A percentile compares a stretch with the other conserved stretches of the same genome.
These are phyloP conservation scores for Senna tora DNA, from an alignment of 306 rosid genomes.

Conservation along the genomic window DNA sequence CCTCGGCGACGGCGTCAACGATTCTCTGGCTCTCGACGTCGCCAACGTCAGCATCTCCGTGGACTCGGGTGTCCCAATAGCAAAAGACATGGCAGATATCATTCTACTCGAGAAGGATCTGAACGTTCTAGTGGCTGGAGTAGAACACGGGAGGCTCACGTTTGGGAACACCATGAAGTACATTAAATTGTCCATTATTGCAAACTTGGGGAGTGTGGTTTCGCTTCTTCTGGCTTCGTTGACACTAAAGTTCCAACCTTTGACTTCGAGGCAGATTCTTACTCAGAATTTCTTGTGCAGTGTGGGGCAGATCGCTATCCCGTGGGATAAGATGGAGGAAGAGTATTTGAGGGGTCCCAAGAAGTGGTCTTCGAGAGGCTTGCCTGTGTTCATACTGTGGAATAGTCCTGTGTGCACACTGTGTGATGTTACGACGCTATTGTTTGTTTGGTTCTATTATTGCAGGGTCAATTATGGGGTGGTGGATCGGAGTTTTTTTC, in stretches of 20 bases:
- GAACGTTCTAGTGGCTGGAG: constrained; percentile 80
- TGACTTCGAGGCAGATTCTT: constrained; percentile 72
- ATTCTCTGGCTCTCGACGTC: constrained; percentile 80
- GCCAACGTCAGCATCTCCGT: constrained; percentile 84
- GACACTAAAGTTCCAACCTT: constrained; percentile 62
- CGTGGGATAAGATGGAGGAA: constrained; percentile 75
- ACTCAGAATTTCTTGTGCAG: constrained; percentile 79
- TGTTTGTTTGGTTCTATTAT: constrained; percentile 67
- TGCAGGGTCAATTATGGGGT: too few relatives aligned
- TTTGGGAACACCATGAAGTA: constrained; percentile 91
- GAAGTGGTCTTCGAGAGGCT: constrained; percentile 53
- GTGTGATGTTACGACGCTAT: constrained; percentile 63
- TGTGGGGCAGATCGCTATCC: constrained; percentile 72
- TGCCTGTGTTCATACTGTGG: constrained; percentile 49
- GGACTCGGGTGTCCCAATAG: constrained; percentile 82
- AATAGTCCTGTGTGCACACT: constrained; percentile 80
- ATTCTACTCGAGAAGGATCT: constrained; percentile 85
- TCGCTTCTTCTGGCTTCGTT: constrained; percentile 71
- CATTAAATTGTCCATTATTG: constrained; percentile 78
- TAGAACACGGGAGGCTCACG: constrained; percentile 76
- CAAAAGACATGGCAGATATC: constrained; percentile 84
- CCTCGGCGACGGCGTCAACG: constrained; percentile 80
- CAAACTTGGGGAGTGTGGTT: constrained; percentile 72
- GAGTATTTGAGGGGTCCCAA: constrained; percentile 66
- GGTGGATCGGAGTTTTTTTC: constrained; percentile 51